phyloP scores from a whole-genome alignment of 2,329 filamentous ascomycete genomes.

The Trichoderma citrinoviride region DNA sequence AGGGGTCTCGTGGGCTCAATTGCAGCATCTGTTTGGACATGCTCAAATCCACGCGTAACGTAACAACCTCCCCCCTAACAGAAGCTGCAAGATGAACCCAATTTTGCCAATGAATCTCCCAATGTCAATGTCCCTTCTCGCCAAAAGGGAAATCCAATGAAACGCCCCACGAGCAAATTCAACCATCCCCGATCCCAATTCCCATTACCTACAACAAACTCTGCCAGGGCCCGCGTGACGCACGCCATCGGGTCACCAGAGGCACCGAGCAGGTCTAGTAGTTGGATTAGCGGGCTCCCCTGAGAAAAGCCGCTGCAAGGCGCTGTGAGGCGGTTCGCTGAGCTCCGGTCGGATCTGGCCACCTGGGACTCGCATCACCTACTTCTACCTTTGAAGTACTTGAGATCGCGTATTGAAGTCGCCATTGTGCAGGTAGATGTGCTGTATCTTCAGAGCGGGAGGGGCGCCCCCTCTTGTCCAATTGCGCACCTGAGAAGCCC shows the following conservation, averaged over 20 bases:
- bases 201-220: constrained; percentile 24
- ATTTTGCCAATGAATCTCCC: no score
- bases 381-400: accelerated
- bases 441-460: neutral
- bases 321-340: neutral
- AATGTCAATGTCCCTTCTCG: no score
- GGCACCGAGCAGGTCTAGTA: neutral
- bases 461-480: neutral
- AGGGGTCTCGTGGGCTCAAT: no score
- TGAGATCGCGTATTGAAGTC: accelerated
- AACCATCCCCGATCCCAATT: constrained; percentile 1
- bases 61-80: no score
- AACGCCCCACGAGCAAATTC: neutral
- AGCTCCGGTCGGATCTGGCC: constrained; percentile 14
- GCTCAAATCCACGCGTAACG: no score
- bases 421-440: neutral
- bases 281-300: neutral
- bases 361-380: neutral
- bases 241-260: constrained; percentile 22
- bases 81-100: no score
- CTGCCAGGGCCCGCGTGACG: constrained; percentile 17
- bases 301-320: constrained; percentile 1
- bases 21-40: no score
- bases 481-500: constrained; percentile 9
- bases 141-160: neutral